Evolutionary conservation across 805 yeast genomes (phyloP), one percentile per base, ranked within the genome.

Genomic region (Starmerella vitae): DNA sequence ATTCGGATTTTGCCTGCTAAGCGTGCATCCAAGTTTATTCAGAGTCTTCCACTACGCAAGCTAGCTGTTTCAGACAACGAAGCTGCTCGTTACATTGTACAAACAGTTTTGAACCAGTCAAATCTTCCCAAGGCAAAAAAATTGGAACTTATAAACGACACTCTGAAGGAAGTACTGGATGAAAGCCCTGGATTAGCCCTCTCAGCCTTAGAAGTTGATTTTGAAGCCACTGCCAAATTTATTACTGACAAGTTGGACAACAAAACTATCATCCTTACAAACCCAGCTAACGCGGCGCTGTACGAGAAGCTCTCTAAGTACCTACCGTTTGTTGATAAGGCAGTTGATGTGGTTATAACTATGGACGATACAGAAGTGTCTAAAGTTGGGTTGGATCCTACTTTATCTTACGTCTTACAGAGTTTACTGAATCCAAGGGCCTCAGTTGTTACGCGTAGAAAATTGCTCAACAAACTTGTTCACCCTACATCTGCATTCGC

Each of bases 391-490:
- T 66, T 65, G 49, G 95, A 88, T 56, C 93, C 95, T 8, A 91
- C 85, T 2, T 85, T 82, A 49, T 83, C 94, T 1, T 95, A 81
- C 54, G 85, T 84, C 33, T 73, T 88, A 27, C 95, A 86, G 54
- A 65, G 70, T 42, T 68, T 73, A 3, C 66, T 86, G 24, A 47
- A 49, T 4, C 65, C 67, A 1, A 60, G 62, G 8, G 66, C 71
- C 10, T 69, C 65, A 12, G 65, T 50, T 20, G 66, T 82, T 29
- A 59, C 68, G 37, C 72, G 93, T 45, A 75, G 83, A 52, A 68
- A 75, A 48, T 58, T 91, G 21, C 60, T 88, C 47, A 85, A 86
- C 54, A 60, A 67, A 8, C 66, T 82, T 9, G 45, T 72, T 32
- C 73, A 73, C 27, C 34, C 72, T 30, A 68, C 72, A 20, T 74